A percentile compares a stretch with the other conserved stretches of the same genome.
phyloP scores from a whole-genome alignment of 2,329 filamentous ascomycete genomes.

The Aspergillus pseudoglaucus region DNA sequence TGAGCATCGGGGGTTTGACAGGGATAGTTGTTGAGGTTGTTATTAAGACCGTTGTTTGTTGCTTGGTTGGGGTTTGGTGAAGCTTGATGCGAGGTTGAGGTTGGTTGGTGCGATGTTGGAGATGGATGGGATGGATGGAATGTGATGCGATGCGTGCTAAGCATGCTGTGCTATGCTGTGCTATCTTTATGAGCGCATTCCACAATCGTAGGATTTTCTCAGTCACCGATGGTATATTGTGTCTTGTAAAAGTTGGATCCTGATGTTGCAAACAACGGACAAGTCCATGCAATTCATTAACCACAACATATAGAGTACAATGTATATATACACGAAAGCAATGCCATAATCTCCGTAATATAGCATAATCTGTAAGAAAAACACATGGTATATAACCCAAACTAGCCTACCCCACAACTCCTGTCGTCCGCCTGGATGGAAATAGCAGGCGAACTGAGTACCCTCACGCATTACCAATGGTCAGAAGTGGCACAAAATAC shows the following conservation, averaged over 20 bases:
- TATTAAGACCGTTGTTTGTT: slow-evolving; percentile 28
- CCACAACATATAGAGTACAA: no score
- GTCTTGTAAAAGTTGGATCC: no score
- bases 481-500: slow-evolving; percentile 2
- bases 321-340: no score
- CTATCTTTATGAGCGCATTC: no score
- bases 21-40: slow-evolving; percentile 36
- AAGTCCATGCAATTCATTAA: no score
- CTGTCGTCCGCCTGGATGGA: not conserved
- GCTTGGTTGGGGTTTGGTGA: not conserved
- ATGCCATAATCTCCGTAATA: not conserved
- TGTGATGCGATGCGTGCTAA: no score
- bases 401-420: not conserved
- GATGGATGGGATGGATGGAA: no score
- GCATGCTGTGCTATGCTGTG: no score
- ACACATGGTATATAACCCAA: not conserved
- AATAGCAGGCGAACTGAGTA: not conserved
- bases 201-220: no score
- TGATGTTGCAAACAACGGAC: no score
- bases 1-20: slow-evolving; percentile 38
- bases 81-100: not conserved
- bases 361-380: not conserved
- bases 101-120: no score
- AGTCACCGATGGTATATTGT: no score
- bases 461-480: slow-evolving; percentile 1